Conservation (phyloP, 192 early-diverging fungal species). For the Rhizoclosmatium sp. region DNA sequence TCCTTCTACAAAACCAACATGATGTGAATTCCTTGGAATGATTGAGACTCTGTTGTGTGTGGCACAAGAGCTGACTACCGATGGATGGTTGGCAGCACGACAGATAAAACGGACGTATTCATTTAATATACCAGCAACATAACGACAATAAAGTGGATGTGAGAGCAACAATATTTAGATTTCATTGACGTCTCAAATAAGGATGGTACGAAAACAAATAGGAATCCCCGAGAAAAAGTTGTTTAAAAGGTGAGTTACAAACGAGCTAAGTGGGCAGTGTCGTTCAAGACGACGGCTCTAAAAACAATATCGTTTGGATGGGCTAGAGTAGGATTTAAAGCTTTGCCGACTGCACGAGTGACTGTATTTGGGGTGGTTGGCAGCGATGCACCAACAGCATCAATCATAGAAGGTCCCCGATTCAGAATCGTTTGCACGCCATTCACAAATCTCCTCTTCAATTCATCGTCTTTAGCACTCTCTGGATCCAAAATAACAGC, state of each 20-base stretch:
- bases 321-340: not conserved
- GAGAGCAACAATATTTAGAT: too few species aligned
- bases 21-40: too few species aligned
- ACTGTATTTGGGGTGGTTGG: conserved; percentile 7
- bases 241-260: not conserved
- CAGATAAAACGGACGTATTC: too few species aligned
- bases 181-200: too few species aligned
- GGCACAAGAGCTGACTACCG: too few species aligned
- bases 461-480: not conserved
- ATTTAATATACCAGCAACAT: too few species aligned
- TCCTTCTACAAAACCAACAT: too few species aligned
- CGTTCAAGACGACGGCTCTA: conserved; percentile 51
- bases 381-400: not conserved
- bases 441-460: conserved; percentile 17
- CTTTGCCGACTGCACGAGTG: not conserved
- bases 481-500: conserved; percentile 38
- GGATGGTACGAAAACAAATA: too few species aligned
- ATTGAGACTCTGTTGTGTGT: too few species aligned
- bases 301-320: conserved; percentile 50
- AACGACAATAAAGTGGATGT: too few species aligned
- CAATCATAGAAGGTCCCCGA: not conserved
- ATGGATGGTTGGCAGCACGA: too few species aligned
- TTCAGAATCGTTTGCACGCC: not conserved
- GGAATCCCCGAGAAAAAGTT: too few species aligned
- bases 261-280: conserved; percentile 45